Evolutionary conservation across 176 grass and related monocot species (phyloP), one percentile per base, ranked within the genome.

Genomic region (Phragmites australis): DNA sequence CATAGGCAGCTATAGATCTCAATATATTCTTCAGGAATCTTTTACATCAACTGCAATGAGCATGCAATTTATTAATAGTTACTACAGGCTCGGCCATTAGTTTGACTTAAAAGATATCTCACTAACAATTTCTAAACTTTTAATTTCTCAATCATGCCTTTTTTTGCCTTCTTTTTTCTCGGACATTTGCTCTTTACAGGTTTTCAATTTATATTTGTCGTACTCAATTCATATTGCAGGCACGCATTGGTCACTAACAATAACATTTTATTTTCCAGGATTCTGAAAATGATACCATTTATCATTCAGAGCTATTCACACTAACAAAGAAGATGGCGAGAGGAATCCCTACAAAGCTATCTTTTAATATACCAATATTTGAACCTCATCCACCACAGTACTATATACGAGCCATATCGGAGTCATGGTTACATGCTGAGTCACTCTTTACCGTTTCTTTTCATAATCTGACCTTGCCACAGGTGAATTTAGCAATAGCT

Each of bases 281-380:
- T 90, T 97, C 95, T 77, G 95, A 97, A 84, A 97, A 97, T 77
- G 95, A 97, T 77, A 87, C 93, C 76, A 97, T 97, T 75, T 97
- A 97, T 76, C 92, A 97, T 86, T 94, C 88, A 40, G 95, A 97
- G 56, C 77, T 97, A 56, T 94, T 94, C 77, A 94, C 92, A 55
- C 86, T 97, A 77, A 93, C 90, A 37, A 97, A 97, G 81, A 94
- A 88, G 86, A 94, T 92, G 91, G 85, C 88, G 69, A 90, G 81
- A 84, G 90, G 87, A 66, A 85, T 66, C 42, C 82, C 95, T 82
- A 91, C 91, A 59, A 97, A 94, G 78, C 85, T 94, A 76, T 94
- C 95, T 76, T 94, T 97, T 65, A 94, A 93, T 65, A 75, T 97
- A 77, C 95, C 95, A 52, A 97, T 97, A 55, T 97, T 97, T 87